Conservation (phyloP, 2,329 filamentous ascomycete genomes). For the Calonectria naviculata region DNA sequence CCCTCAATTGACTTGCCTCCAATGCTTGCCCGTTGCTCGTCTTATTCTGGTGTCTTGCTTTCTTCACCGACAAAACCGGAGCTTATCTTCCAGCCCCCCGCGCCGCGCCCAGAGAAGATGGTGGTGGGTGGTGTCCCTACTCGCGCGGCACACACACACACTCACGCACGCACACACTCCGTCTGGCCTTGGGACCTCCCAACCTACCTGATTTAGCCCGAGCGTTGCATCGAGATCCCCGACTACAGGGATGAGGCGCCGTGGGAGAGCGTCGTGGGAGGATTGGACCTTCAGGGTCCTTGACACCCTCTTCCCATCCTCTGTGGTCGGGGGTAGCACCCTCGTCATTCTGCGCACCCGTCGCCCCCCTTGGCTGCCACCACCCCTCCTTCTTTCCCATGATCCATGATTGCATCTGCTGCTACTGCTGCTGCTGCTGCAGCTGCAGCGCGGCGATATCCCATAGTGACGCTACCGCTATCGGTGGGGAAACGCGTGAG, state of each 20-base stretch:
- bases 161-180: background rate
- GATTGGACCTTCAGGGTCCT: conserved; percentile 14
- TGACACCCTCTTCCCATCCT: background rate
- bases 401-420: background rate
- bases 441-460: conserved; percentile 18
- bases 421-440: no score
- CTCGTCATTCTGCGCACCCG: background rate
- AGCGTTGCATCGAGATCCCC: conserved; percentile 17
- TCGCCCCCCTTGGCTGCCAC: background rate
- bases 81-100: conserved; percentile 32
- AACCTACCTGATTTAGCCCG: conserved; percentile 7
- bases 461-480: conserved; percentile 24
- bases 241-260: background rate
- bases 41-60: background rate
- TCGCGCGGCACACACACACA: no score
- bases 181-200: background rate
- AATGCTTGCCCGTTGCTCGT: background rate
- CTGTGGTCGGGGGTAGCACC: background rate
- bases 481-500: conserved; percentile 44
- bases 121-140: no score
- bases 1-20: background rate
- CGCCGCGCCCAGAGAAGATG: background rate
- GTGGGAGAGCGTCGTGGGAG: background rate
- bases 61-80: conserved; percentile 36
- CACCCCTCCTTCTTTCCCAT: background rate